Percentiles rank a stretch among this genome's conserved stretches.
Evolutionary conservation across 2,329 filamentous ascomycete species (phyloP).

Genomic region (Diaporthe sp.): DNA sequence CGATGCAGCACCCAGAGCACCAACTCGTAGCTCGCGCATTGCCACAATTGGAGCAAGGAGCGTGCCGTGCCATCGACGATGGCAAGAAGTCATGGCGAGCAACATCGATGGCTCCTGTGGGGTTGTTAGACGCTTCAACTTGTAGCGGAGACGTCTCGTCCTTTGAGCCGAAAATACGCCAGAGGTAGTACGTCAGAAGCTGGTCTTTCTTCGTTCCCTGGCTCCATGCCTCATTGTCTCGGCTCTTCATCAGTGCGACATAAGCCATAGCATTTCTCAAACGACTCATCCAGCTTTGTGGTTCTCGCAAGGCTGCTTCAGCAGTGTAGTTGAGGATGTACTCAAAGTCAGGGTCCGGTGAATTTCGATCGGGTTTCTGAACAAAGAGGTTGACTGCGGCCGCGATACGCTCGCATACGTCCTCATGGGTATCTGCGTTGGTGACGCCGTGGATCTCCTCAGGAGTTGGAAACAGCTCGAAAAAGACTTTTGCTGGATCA

Average conservation of each 20-base stretch:
- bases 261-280: background rate
- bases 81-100: background rate
- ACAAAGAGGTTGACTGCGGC: background rate
- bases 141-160: background rate
- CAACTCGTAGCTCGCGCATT: background rate
- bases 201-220: background rate
- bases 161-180: background rate
- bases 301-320: too few relatives aligned
- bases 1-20: background rate
- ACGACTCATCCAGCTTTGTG: background rate
- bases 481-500: background rate
- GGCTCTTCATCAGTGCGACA: background rate
- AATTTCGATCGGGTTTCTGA: background rate
- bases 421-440: background rate
- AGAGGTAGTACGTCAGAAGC: background rate
- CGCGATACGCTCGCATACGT: background rate
- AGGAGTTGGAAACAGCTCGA: background rate
- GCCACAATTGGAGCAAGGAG: background rate
- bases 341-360: background rate
- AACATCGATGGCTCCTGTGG: background rate
- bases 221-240: background rate
- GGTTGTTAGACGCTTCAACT: background rate
- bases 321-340: background rate
- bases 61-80: background rate
- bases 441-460: background rate